These are phyloP conservation scores for Aspergillus sergii DNA, from an alignment of 2,329 filamentous ascomycete genomes.

Conservation along the genomic window DNA sequence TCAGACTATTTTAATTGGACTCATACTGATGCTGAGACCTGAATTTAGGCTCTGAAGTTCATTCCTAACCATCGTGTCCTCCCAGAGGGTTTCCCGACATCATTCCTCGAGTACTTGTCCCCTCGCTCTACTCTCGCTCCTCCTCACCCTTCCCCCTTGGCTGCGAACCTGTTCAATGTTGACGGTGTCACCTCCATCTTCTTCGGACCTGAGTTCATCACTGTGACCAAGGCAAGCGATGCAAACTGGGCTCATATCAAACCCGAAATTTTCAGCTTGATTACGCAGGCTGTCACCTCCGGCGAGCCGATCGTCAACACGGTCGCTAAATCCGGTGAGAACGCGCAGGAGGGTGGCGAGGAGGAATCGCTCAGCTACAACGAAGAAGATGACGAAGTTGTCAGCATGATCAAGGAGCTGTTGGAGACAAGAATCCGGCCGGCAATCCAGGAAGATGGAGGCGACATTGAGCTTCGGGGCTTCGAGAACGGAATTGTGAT, in stretches of 20 bases:
- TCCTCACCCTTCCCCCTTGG: constrained; percentile 87
- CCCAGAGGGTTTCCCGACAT: constrained; percentile 69
- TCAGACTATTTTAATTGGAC: not conserved
- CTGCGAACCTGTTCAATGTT: constrained; percentile 85
- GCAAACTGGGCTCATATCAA: constrained; percentile 94
- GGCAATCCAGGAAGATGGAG: constrained; percentile 95
- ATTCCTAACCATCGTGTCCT: constrained; percentile 86
- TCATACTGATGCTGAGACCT: not conserved
- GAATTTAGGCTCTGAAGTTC: constrained; percentile 75
- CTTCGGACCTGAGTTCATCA: constrained; percentile 95
- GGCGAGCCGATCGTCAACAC: constrained; percentile 80
- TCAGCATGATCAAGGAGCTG: constrained; percentile 98
- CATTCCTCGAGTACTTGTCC: constrained; percentile 89
- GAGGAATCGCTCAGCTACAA: constrained; percentile 79
- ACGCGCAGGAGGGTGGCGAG: constrained; percentile 51
- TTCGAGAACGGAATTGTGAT: constrained; percentile 85
- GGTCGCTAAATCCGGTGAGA: constrained; percentile 60
- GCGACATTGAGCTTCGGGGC: constrained; percentile 92
- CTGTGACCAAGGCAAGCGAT: constrained; percentile 85
- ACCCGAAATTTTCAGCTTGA: constrained; percentile 91
- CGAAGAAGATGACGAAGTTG: constrained; percentile 89
- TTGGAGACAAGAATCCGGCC: constrained; percentile 93
- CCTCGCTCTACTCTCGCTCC: constrained; percentile 86
- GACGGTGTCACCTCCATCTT: constrained; percentile 95
- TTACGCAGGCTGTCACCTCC: constrained; percentile 86